Percentiles rank a stretch among this genome's conserved stretches.
Evolutionary conservation across 1,284 basidiomycete species (phyloP).

Genomic region (Apiotrichum laibachii): DNA sequence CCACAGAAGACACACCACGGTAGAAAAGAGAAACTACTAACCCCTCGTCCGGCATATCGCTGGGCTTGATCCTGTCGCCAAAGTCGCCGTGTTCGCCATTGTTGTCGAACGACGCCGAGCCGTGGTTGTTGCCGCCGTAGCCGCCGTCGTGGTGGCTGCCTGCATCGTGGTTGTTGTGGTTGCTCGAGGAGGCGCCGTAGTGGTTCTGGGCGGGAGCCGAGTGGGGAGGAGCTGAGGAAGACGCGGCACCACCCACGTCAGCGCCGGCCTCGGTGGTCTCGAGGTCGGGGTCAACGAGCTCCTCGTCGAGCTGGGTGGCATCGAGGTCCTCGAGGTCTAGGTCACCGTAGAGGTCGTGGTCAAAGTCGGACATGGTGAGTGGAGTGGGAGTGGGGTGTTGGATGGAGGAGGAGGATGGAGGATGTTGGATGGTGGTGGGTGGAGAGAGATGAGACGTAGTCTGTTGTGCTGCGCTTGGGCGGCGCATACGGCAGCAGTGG

Average conservation of each 20-base stretch:
- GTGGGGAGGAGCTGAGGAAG: neutral
- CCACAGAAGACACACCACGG: conserved; percentile 9
- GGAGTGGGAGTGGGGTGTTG: neutral
- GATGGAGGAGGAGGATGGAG: neutral
- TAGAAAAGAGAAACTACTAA: conserved; percentile 59
- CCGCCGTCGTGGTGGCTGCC: neutral
- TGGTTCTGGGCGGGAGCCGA: neutral
- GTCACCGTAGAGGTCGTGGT: conserved; percentile 43
- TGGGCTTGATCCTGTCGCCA: conserved; percentile 63
- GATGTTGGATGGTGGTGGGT: neutral
- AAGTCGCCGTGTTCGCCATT: neutral
- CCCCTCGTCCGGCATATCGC: conserved; percentile 99
- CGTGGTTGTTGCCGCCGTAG: neutral
- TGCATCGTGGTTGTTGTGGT: neutral
- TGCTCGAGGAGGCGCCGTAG: neutral
- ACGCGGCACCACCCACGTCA: neutral
- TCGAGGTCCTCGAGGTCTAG: conserved; percentile 44
- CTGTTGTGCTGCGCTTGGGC: too few relatives aligned
- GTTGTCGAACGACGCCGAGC: neutral
- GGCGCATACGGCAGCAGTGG: neutral
- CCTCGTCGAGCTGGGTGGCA: conserved; percentile 39
- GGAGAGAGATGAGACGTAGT: neutral
- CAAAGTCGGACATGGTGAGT: conserved; percentile 40
- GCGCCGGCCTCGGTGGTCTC: conserved; percentile 6
- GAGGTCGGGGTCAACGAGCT: conserved; percentile 36